Base-by-base conservation (phyloP, 2,329 filamentous ascomycete species). In the Epichloe glyceriae region DNA sequence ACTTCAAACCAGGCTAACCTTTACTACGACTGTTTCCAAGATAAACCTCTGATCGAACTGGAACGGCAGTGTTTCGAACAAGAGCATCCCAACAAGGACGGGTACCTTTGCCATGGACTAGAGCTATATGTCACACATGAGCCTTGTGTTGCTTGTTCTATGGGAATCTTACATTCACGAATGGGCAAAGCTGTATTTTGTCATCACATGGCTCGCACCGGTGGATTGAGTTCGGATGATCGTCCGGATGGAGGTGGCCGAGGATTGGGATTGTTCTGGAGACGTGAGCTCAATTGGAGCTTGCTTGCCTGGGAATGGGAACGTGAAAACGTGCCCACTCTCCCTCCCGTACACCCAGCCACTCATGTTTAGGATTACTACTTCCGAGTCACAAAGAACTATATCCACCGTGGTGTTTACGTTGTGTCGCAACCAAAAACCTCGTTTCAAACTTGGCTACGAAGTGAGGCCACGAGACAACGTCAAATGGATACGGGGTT, bases 41-140 rank as follows among this genome's bases (percentile, higher is more conserved):
- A 86, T 61, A 69, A 72, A 33, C 84, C 87, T 10, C 70, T 91
- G 35, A 78, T 85, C n/a, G 70, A 75, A 2, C 70, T 86, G 51
- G 85, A 93, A 63, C 67, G 72, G 55, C 64, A 69, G 50, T 78
- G 83, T 54, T 86, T 82, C 60, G 71, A 74, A 46, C 70, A 79
- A 59, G 81, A 83, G 59, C 85, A 83, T 61, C 79, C 77, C 40
- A 78, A 74, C 56, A 77, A 79, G 34, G 86, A 88, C 57, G 91
- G 91, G 49, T 98, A 98, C 65, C 80, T 98, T 19, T 97, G 91
- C 69, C 88, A 95, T 57, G 87, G 88, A 50, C 77, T 98, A 33
- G 91, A 97, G 67, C 79, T 98, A 51, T 97, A 96, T 69, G 75
- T 94, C 54, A 95, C 90, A 2, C 90, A 97, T 62, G 93, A 98